Percentiles rank a stretch among this genome's conserved stretches.
phyloP scores from a whole-genome alignment of 1,284 basidiomycete species.

The Heliocybe sulcata region DNA sequence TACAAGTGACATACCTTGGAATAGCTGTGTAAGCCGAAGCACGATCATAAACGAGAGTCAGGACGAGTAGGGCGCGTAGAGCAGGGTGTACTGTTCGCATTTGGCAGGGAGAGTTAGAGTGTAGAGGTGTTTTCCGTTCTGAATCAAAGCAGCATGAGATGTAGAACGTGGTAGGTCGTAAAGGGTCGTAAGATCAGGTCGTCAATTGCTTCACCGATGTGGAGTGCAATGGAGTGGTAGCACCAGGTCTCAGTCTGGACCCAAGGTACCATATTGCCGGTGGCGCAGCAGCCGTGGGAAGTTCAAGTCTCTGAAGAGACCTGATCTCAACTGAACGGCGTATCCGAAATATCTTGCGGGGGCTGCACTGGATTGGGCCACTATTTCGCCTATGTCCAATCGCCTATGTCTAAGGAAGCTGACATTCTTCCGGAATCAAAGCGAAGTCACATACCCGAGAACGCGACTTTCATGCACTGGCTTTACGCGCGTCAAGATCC shows the following conservation, averaged over 20 bases:
- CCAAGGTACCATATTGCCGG: too few species aligned
- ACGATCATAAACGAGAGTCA: neutral
- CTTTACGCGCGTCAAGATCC: too few species aligned
- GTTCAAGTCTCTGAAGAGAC: too few species aligned
- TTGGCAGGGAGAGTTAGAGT: neutral
- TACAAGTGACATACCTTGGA: constrained; percentile 16
- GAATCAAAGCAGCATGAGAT: neutral
- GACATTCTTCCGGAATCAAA: too few species aligned
- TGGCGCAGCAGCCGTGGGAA: too few species aligned
- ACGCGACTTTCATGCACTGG: too few species aligned
- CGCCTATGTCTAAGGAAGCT: too few species aligned
- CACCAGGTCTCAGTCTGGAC: neutral
- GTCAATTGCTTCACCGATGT: neutral
- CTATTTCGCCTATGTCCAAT: too few species aligned
- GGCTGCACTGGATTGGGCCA: too few species aligned
- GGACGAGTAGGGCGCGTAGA: neutral
- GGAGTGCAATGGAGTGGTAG: neutral
- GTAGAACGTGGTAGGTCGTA: neutral
- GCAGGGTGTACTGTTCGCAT: neutral
- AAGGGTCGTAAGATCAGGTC: neutral
- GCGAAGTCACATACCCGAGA: too few species aligned
- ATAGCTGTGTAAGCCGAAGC: constrained; percentile 12
- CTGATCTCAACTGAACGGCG: too few species aligned
- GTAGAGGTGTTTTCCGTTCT: neutral
- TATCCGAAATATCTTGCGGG: too few species aligned